A percentile compares a stretch with the other conserved stretches of the same genome.
Conservation (phyloP, 2,329 filamentous ascomycete genomes). For the Diaporthe sp. region DNA sequence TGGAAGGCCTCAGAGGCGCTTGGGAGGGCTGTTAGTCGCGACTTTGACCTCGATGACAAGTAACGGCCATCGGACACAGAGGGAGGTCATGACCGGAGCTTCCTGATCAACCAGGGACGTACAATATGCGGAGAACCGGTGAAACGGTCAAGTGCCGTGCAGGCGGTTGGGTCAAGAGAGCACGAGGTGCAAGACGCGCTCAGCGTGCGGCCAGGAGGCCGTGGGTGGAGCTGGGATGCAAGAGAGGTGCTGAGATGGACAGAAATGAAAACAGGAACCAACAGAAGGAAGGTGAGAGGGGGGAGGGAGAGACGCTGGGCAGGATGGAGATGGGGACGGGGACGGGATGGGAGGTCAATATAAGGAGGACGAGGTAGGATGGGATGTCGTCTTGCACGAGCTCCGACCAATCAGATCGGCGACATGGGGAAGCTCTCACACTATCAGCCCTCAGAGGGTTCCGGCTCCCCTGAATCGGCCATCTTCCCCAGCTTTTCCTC, state of each 20-base stretch:
- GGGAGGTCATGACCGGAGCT: background rate
- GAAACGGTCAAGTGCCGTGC: conserved; percentile 28
- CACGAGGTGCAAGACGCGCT: conserved; percentile 19
- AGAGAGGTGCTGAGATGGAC: background rate
- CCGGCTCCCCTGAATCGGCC: conserved; percentile 24
- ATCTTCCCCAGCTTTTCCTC: conserved; percentile 20
- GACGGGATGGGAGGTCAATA: conserved; percentile 41
- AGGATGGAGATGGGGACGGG: conserved; percentile 34
- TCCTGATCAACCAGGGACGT: conserved; percentile 5
- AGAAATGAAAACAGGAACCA: conserved; percentile 28
- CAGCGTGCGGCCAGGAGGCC: conserved; percentile 23
- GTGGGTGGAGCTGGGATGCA: conserved; percentile 8
- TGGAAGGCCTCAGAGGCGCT: background rate
- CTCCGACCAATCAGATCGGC: conserved; percentile 42
- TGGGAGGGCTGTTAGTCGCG: conserved; percentile 24
- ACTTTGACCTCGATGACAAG: background rate
- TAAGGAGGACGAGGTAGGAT: conserved; percentile 32
- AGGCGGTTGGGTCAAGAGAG: conserved; percentile 23
- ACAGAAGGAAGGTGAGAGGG: conserved; percentile 33
- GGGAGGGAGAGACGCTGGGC: conserved; percentile 34
- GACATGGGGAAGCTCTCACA: conserved; percentile 38
- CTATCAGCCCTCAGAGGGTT: conserved; percentile 26
- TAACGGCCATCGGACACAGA: background rate
- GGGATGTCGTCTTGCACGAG: conserved; percentile 38
- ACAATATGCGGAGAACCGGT: conserved; percentile 29